Base-by-base conservation (phyloP, 306 rosid species). In the Quercus glauca region DNA sequence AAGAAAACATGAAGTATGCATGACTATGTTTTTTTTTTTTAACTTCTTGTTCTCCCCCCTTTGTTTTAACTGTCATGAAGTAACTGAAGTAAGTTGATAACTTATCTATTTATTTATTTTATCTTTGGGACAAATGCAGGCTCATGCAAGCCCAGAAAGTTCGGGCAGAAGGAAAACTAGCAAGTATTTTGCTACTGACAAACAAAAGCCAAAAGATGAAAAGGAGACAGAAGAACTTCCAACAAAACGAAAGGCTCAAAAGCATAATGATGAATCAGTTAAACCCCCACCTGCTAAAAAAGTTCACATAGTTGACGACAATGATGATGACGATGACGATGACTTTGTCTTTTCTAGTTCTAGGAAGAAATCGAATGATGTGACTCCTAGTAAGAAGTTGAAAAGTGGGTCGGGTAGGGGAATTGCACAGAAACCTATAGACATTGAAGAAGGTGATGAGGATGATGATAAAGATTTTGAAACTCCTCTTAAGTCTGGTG, bases 91-190 rank as follows among this genome's bases (percentile, higher is more conserved):
- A 41, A 73, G 31, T 28, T 60, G 55, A 70, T 37, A 56, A 5
- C 5, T 21, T 59, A 31, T 51, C 52, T 57, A 23, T 67, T 78
- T 57, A 49, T 20, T 63, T 55, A 57, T 79, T 28, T 9, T 58
- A 23, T 79, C 71, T 52, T 9, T 76, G 52, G 53, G 69, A 61
- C 58, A 18, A 74, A 69, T 71, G 75, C 78, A 91, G 99, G 89
- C 60, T 25, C 72, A 55, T 49, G 89, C 72, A 71, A 90, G 87
- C 76, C 88, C 89, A 78, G 91, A 84, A 73, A 87, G 78, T 79
- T 85, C 92, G 5, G 91, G 87, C 63, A 86, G 97, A 80, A 88
- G 90, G 94, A 88, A 87, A 81, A 92, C 98, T 76, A 93, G 99
- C 84, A 90, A 91, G 75, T 88, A 91, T 84, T 90, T 91, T 84